Evolutionary conservation across 208 protist species (phyloP), one percentile per base, ranked within the genome.

Genomic region (Kentomonas sorsogonicus): DNA sequence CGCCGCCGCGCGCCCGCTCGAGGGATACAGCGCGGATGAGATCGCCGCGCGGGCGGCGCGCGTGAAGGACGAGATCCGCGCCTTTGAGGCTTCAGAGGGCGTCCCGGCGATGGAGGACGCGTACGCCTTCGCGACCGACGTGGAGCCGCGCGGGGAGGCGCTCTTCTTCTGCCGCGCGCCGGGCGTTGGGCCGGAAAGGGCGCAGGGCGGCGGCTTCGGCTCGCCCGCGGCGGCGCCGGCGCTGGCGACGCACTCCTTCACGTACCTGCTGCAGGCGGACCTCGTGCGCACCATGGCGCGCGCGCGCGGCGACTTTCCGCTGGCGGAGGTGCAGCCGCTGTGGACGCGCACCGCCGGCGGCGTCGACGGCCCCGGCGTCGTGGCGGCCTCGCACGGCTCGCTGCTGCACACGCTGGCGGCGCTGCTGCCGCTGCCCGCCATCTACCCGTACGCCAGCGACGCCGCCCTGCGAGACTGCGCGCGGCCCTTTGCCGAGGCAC

Each of bases 381-480:
- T 90, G 23, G 66, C 62, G 4, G 36, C 39, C 2, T 72, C 89
- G 50, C 82, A 92, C 54, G 84, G 71, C 36, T 78, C 82, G 10
- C 80, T 95, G 13, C 56, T 89, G 40, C 82, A 92, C 72, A 77
- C 77, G 20, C 61, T 87, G 22, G 64, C 66, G 15, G 63, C 74
- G 2, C 45, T 91, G 18, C 43, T 92, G 46, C 72, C 79, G 3
- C 53, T 87, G 30, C 79, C 88, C 1, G 58, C 71, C 22, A 64
- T 86, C 15, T 95, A 95, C 53, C 88, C 88, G 4, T 95, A 83
- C 70, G 75, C 84, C 1, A 78, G 73, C 34, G 84, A 95, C 44
- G 58, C 25, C 3, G 69, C 63, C 25, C 31, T 92, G 67, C 82
- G 82, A 13, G 36, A 13, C 13, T 90, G 74, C 44, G 47, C 66